Base-by-base conservation (phyloP, 2,329 filamentous ascomycete species). In the Neoarthrinium moseri region DNA sequence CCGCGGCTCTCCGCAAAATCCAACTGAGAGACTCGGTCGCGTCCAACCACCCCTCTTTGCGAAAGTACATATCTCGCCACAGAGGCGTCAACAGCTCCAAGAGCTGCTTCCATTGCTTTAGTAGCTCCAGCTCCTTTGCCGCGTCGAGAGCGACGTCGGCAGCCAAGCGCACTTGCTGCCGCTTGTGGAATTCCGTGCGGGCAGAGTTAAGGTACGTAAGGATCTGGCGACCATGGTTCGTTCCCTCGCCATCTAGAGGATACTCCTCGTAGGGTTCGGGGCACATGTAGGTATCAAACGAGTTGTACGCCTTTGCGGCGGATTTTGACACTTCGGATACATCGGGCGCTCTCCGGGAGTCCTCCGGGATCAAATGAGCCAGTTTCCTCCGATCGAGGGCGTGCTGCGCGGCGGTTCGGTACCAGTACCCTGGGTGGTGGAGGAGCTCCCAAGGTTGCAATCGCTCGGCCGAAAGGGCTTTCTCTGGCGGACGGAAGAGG, bases 341-440 rank as follows among this genome's bases (percentile, higher is more conserved):
- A 27, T 75, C 72, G 5, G 80, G 80, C 2, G 72, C 67, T 41
- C 68, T 69, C 29, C 82, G 69, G 50, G 80, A 81, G 46, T 83
- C 80, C 22, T 83, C 76, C 0, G 83, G 75, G 48, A 86, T 83
- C 17, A 68, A 66, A 20, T 68, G 68, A 2, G 83, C 82, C 34
- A 83, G 61, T 18, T 62, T 68, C 32, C 79, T 73, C 7, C 83
- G 75, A 13, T 73, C 67, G 4, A 70, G 67, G 2, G 78, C 65
- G 53, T 85, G 80, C n/a, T 73, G 73, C 4, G 80, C 78, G 2
- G 83, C 82, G 35, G 76, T 63, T 12, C 79, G 77, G 53, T 82
- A 83, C 81, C 84, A 87, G 57, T 86, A 87, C 5, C 83, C 83
- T 1, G 77, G 72, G 56, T 87, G 83, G 51, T 87, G 83, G 6